These are phyloP conservation scores for Penicillium frequentans DNA, from an alignment of 2,329 filamentous ascomycete genomes.

Conservation along the genomic window DNA sequence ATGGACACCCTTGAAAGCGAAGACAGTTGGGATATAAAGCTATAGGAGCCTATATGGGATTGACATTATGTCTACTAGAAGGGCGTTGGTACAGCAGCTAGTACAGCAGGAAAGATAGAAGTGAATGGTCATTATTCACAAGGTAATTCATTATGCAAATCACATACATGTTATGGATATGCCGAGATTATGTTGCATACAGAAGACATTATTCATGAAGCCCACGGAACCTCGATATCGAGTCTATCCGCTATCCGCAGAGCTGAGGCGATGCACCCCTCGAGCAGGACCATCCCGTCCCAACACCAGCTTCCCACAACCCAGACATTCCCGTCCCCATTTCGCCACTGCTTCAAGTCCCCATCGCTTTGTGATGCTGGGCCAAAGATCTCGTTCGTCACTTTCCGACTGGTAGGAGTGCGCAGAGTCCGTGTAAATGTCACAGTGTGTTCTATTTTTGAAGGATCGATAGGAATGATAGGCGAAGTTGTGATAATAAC, in stretches of 20 bases:
- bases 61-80: too few relatives aligned
- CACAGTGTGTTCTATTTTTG: constrained; percentile 46
- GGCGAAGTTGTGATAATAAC: constrained; percentile 57
- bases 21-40: too few relatives aligned
- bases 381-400: constrained; percentile 51
- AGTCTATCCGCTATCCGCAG: constrained; percentile 57
- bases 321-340: constrained; percentile 57
- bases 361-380: background rate
- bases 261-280: constrained; percentile 61
- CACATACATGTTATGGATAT: background rate
- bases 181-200: background rate
- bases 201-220: background rate
- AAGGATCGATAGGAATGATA: constrained; percentile 38
- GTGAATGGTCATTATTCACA: background rate
- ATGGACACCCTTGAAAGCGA: too few relatives aligned
- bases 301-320: constrained; percentile 63
- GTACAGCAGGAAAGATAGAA: background rate
- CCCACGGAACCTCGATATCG: constrained; percentile 47
- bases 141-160: background rate
- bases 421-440: constrained; percentile 56
- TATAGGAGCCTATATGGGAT: too few relatives aligned
- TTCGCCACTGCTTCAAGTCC: constrained; percentile 45
- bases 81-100: too few relatives aligned
- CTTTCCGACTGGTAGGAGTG: constrained; percentile 48
- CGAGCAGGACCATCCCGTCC: constrained; percentile 64